Percentiles rank a stretch among this genome's conserved stretches.
Conservation (phyloP, 345 rosid genomes). For the Zanthoxylum bungeanum region DNA sequence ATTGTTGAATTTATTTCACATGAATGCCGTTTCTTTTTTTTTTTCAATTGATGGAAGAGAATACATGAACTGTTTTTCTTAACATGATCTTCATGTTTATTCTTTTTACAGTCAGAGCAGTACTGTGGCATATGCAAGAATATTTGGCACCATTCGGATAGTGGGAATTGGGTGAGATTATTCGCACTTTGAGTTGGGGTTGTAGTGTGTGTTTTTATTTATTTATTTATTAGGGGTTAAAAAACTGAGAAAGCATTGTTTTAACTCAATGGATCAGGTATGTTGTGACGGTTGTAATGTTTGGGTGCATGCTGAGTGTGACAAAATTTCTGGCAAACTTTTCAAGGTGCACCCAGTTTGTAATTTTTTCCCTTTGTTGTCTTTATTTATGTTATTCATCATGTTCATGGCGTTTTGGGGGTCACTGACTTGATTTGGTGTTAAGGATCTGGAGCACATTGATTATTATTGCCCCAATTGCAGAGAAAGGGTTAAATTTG, state of each 20-base stretch:
- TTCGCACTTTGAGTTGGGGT: conserved; percentile 8
- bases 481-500: conserved; percentile 40
- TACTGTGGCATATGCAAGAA: conserved; percentile 95
- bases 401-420: conserved; percentile 6
- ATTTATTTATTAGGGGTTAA: not conserved
- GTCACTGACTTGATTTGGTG: conserved; percentile 21
- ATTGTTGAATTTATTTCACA: conserved; percentile 4
- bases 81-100: conserved; percentile 14
- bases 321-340: conserved; percentile 50
- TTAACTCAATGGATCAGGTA: conserved; percentile 43
- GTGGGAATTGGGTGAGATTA: conserved; percentile 85
- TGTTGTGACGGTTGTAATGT: conserved; percentile 95
- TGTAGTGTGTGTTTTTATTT: not conserved
- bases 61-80: not conserved
- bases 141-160: conserved; percentile 87
- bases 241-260: conserved; percentile 8
- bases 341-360: conserved; percentile 53
- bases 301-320: conserved; percentile 98
- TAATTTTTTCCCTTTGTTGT: conserved; percentile 4
- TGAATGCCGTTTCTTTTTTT: not conserved
- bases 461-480: conserved; percentile 89
- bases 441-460: conserved; percentile 65
- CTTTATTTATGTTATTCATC: conserved; percentile 3
- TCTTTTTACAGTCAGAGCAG: conserved; percentile 64
- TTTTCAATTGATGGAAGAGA: not conserved